These are phyloP conservation scores for Xylariaceae sp. DNA, from an alignment of 2,329 filamentous ascomycete species.

Conservation along the genomic window DNA sequence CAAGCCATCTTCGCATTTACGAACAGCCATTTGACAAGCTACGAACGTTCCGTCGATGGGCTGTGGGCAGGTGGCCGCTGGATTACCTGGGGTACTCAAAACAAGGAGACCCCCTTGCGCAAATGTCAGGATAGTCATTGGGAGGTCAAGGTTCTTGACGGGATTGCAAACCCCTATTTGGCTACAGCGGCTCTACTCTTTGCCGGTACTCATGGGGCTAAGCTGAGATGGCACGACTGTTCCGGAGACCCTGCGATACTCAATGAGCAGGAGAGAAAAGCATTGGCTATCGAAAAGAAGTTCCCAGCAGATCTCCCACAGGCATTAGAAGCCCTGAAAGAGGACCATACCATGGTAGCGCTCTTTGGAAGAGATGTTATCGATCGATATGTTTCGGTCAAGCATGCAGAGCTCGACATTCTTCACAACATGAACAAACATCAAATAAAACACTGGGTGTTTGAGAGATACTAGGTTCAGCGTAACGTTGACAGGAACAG, in stretches of 20 bases:
- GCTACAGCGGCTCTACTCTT: conserved; percentile 56
- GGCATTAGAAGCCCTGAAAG: conserved; percentile 47
- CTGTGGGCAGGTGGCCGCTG: conserved; percentile 73
- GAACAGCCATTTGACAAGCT: conserved; percentile 60
- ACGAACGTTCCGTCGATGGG: conserved; percentile 62
- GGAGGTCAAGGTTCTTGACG: conserved; percentile 76
- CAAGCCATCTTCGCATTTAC: conserved; percentile 63
- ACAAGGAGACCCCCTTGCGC: conserved; percentile 68
- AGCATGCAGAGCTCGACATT: conserved; percentile 51
- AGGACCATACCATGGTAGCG: conserved; percentile 41
- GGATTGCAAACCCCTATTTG: conserved; percentile 72
- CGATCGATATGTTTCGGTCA: conserved; percentile 51
- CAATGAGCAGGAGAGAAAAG: conserved; percentile 39
- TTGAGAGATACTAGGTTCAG: conserved; percentile 54
- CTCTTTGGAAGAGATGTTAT: conserved; percentile 48
- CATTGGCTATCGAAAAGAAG: conserved; percentile 48
- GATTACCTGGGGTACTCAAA: conserved; percentile 77
- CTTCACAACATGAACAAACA: conserved; percentile 43
- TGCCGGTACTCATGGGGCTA: conserved; percentile 51
- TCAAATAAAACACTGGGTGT: conserved; percentile 52
- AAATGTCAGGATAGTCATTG: conserved; percentile 63
- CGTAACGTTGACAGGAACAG: background rate
- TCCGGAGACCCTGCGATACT: conserved; percentile 48
- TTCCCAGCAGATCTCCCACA: conserved; percentile 51
- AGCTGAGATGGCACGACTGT: conserved; percentile 49